These are phyloP conservation scores for Lophiotrema nucula DNA, from an alignment of 495 filamentous ascomycete genomes.

Conservation along the genomic window DNA sequence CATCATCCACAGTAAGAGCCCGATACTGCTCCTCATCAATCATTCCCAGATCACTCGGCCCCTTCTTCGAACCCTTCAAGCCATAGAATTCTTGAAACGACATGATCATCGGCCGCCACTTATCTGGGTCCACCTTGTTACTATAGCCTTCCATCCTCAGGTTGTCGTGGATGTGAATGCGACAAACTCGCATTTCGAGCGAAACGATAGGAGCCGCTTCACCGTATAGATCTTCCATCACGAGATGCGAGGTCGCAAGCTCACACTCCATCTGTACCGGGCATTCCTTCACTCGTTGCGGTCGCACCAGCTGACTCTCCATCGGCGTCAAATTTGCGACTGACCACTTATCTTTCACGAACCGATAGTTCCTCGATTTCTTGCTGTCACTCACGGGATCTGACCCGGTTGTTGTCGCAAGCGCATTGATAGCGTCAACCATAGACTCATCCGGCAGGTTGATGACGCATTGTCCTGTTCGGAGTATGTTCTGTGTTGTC, in stretches of 20 bases:
- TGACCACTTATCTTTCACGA: slow-evolving; percentile 45
- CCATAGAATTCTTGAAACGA: slow-evolving; percentile 47
- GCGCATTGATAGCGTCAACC: slow-evolving; percentile 41
- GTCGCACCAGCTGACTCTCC: slow-evolving; percentile 34
- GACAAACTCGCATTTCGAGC: slow-evolving; percentile 26
- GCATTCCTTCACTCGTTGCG: slow-evolving; percentile 42
- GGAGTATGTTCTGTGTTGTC: slow-evolving; percentile 46
- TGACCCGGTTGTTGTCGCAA: slow-evolving; percentile 46
- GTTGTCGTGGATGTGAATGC: slow-evolving; percentile 27
- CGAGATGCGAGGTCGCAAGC: slow-evolving; percentile 38
- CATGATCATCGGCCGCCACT: slow-evolving; percentile 48
- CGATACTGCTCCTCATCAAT: slow-evolving; percentile 45
- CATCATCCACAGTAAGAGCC: slow-evolving; percentile 8
- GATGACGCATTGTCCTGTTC: slow-evolving; percentile 48
- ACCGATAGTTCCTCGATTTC: slow-evolving; percentile 34
- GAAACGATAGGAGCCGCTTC: slow-evolving; percentile 23
- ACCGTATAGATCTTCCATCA: slow-evolving; percentile 41
- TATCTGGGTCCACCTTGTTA: slow-evolving; percentile 47
- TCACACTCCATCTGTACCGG: slow-evolving; percentile 46
- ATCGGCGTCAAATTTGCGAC: slow-evolving; percentile 40
- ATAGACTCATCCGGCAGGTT: slow-evolving; percentile 47
- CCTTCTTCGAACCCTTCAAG: slow-evolving; percentile 34
- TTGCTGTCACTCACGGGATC: slow-evolving; percentile 35
- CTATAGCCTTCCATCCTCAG: slow-evolving; percentile 39
- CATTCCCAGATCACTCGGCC: slow-evolving; percentile 35